Conservation (phyloP, 805 yeast species). For the Spathaspora gorwiae region DNA sequence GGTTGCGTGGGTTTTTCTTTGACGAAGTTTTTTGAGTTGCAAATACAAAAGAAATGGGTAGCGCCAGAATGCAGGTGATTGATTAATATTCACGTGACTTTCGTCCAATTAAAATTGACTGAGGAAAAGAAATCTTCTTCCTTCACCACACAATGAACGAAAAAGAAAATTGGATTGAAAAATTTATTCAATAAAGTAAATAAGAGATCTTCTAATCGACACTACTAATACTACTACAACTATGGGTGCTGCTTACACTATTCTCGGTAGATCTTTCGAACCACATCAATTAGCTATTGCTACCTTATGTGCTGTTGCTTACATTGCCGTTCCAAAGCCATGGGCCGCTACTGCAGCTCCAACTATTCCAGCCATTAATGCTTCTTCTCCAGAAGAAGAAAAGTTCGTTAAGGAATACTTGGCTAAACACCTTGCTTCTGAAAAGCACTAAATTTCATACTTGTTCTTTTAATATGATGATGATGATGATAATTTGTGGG, state of each 20-base stretch:
- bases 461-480: no score
- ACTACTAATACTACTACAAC: no score
- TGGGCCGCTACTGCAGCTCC: slow-evolving; percentile 55
- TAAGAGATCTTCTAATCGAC: no score
- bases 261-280: slow-evolving; percentile 79
- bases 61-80: background rate
- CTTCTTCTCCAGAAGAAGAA: slow-evolving; percentile 83
- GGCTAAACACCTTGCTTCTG: slow-evolving; percentile 46
- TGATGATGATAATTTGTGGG: no score
- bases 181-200: no score
- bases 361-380: slow-evolving; percentile 64
- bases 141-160: background rate
- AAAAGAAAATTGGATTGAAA: background rate
- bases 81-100: background rate
- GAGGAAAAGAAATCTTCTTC: background rate
- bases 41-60: no score
- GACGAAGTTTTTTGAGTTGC: no score
- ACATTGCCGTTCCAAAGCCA: slow-evolving; percentile 68
- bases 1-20: no score
- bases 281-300: slow-evolving; percentile 81
- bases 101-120: background rate
- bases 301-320: slow-evolving; percentile 67
- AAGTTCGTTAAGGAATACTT: slow-evolving; percentile 69
- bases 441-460: slow-evolving; percentile 19
- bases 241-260: slow-evolving; percentile 83